Evolutionary conservation across 1,284 basidiomycete species (phyloP), one percentile per base, ranked within the genome.

Genomic region (Naganishia albida): DNA sequence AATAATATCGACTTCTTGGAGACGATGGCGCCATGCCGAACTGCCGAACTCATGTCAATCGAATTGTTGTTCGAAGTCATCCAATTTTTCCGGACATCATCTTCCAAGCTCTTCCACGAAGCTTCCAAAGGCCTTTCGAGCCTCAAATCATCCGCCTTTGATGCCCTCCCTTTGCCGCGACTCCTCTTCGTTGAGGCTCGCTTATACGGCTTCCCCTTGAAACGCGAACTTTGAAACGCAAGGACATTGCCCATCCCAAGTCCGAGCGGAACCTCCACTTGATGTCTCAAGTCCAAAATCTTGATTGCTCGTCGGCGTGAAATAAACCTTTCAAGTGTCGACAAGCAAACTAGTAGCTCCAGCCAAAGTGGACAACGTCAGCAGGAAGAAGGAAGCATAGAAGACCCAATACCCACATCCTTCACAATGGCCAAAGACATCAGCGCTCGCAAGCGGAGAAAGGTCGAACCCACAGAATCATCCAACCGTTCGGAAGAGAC

Each of bases 391-490:
- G 7, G 39, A 40, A 40, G 16, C 39, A 16, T 16, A 40, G 39
- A 8, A 16, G n/a, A n/a, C n/a, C n/a, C n/a, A n/a, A n/a, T 10
- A 34, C 34, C 10, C 34, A 34, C 34, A n/a, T n/a, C 6, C 28
- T 34, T 56, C 55, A 26, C 20, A 2, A 60, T 60, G 56, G 18
- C 46, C 7, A 60, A 60, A 40, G 56, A 60, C 12, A n/a, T 49
- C 34, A 60, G 56, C 56, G 56, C 56, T 18, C 56, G 56, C 7
- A 60, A 60, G 38, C 44, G 56, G 38, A 60, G 56, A 50, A 49
- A 46, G 38, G 46, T 60, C 13, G 56, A 60, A 25, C 44, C 15
- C 1, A 40, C 46, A 1, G 46, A 49, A 25, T 18, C 56, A 18
- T 6, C 56, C 23, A 39, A 2, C 23, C 2, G 10, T 4, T 23